Evolutionary conservation across 2,329 filamentous ascomycete species (phyloP).

Genomic region (Geosmithia putterillii): DNA sequence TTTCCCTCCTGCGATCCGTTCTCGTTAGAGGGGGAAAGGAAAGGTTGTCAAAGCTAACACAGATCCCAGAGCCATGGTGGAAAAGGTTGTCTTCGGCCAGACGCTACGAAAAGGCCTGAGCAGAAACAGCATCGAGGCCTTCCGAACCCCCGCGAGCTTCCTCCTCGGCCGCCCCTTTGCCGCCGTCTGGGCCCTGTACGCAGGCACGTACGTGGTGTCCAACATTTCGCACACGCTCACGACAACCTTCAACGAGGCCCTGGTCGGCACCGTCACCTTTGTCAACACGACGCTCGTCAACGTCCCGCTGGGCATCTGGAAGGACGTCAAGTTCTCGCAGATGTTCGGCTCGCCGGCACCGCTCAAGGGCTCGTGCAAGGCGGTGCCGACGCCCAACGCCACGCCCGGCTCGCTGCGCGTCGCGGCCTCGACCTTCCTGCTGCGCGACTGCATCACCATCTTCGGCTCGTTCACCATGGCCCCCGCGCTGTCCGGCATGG

Average conservation of each 20-base stretch:
- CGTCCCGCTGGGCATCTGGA: slow-evolving; percentile 16
- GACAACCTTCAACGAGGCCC: neutral
- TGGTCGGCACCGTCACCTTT: neutral
- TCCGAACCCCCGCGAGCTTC: neutral
- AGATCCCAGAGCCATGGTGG: neutral
- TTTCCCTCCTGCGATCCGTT: neutral
- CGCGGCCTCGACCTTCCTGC: slow-evolving; percentile 12
- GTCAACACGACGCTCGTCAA: slow-evolving; percentile 8
- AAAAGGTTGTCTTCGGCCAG: neutral
- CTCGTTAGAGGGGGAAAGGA: no score
- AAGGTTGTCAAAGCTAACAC: neutral
- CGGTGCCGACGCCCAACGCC: no score
- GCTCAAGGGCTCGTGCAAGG: neutral
- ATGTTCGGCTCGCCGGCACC: slow-evolving; percentile 10
- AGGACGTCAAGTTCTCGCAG: slow-evolving; percentile 16
- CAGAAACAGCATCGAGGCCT: neutral
- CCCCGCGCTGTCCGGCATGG: slow-evolving; percentile 9
- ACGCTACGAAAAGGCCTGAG: neutral
- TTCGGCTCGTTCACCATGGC: slow-evolving; percentile 18
- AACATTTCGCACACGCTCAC: neutral
- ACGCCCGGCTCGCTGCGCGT: slow-evolving; percentile 8
- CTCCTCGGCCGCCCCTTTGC: neutral
- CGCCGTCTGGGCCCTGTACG: neutral
- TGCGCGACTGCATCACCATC: slow-evolving; percentile 16
- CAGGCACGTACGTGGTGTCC: neutral